Evolutionary conservation across 2,329 filamentous ascomycete species (phyloP).

Genomic region (Trichoderma sp.): DNA sequence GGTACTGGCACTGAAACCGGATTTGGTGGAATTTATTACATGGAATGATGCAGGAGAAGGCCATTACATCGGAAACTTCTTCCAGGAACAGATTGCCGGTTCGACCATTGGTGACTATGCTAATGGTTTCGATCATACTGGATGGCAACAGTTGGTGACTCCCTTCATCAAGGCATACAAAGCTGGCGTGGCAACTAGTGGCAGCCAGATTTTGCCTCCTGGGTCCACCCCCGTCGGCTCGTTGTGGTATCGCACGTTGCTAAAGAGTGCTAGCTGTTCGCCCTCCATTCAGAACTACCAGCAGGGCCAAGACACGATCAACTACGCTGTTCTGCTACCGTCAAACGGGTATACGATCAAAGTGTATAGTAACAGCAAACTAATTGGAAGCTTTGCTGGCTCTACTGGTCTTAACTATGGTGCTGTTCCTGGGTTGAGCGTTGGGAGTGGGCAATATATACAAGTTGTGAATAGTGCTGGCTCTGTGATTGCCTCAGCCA

Average conservation of each 20-base stretch:
- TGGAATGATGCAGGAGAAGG: conserved; percentile 12
- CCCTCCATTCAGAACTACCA: neutral
- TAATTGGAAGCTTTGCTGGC: conserved; percentile 1
- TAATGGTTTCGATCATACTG: conserved; percentile 6
- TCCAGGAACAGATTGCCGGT: conserved; percentile 1
- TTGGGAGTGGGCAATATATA: conserved; percentile 3
- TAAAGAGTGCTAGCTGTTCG: conserved; percentile 6
- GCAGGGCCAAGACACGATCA: conserved; percentile 5
- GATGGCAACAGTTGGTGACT: conserved; percentile 9
- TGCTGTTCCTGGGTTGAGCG: neutral
- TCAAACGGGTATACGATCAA: neutral
- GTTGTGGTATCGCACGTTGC: conserved; percentile 2
- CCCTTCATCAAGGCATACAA: conserved; percentile 15
- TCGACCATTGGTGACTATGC: neutral
- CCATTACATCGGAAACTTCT: conserved; percentile 12
- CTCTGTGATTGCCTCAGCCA: conserved; percentile 4
- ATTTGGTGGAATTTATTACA: neutral
- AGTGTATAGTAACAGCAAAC: neutral
- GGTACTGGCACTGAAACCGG: neutral
- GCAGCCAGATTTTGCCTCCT: conserved; percentile 2
- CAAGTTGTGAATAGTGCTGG: conserved; percentile 6
- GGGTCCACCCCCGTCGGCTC: conserved; percentile 4
- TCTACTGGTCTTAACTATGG: neutral
- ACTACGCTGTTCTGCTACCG: neutral
- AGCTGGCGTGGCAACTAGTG: neutral